Percentiles rank a stretch among this genome's conserved stretches.
phyloP scores from a whole-genome alignment of 2,329 filamentous ascomycete genomes.

The Colletotrichum endophyticum region DNA sequence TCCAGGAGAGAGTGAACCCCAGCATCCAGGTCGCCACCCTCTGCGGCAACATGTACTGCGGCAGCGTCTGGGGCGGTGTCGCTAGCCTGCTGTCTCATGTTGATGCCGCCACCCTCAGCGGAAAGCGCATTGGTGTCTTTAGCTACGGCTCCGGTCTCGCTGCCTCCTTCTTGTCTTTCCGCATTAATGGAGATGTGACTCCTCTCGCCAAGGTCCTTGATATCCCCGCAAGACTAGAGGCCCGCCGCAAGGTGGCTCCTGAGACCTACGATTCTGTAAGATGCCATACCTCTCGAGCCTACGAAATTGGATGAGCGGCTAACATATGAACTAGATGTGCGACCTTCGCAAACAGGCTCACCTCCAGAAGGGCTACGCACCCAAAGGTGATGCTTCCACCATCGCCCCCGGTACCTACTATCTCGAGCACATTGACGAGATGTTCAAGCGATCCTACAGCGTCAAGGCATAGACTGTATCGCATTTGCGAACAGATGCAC shows the following conservation, averaged over 20 bases:
- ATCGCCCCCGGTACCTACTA: constrained; percentile 76
- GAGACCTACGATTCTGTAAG: constrained; percentile 76
- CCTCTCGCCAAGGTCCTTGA: constrained; percentile 71
- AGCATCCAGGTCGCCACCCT: constrained; percentile 78
- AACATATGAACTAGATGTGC: constrained; percentile 66
- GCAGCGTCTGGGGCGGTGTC: constrained; percentile 78
- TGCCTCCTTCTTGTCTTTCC: constrained; percentile 75
- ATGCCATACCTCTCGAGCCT: not conserved
- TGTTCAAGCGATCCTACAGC: constrained; percentile 82
- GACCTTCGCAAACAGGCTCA: constrained; percentile 82
- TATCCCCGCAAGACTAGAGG: constrained; percentile 70
- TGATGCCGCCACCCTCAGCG: constrained; percentile 65
- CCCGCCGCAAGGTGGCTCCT: constrained; percentile 70
- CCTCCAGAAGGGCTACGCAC: constrained; percentile 79
- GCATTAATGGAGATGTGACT: constrained; percentile 73
- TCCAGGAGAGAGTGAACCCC: constrained; percentile 77
- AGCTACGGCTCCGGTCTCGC: constrained; percentile 81
- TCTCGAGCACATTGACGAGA: constrained; percentile 79
- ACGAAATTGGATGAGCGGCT: constrained; percentile 11
- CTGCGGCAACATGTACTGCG: constrained; percentile 74
- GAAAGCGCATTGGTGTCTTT: constrained; percentile 78
- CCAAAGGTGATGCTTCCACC: constrained; percentile 70
- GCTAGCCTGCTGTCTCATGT: constrained; percentile 72
- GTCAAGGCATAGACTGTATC: constrained; percentile 68
- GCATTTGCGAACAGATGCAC: not conserved